Base-by-base conservation (phyloP, 1,139 yeast species). In the Yamadazyma diospyri region DNA sequence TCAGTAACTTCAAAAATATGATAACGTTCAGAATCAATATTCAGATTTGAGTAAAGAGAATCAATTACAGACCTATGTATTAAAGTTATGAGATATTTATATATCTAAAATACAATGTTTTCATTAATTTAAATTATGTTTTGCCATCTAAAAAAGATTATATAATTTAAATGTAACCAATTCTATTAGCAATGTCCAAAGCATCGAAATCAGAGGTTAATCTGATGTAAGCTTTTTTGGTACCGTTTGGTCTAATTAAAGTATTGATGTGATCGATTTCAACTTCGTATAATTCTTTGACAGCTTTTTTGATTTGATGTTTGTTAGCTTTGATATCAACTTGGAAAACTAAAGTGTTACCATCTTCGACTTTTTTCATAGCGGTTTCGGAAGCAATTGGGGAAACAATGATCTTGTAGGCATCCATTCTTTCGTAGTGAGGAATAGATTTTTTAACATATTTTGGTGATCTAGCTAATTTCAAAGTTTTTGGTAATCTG, bases 151-250 rank as follows among this genome's bases (percentile, higher is more conserved):
- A 12, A 18, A 24, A 24, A 24, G 14, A 13, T 24, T 13, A 29
- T 16, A 9, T 29, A 29, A 30, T 15, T 80, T 79, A 87, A 71
- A 87, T 83, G 92, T 88, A 88, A 76, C 97, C 97, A 67, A 89
- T 92, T 78, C 94, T 88, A 95, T 89, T 89, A 71, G 98, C 99
- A 72, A 92, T 89, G 72, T 92, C 99, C 71, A 94, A 85, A 70
- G 98, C 98, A 76, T 92, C 99, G 79, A 83, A 86, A 75, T 94
- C 98, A 69, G 97, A 94, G 64, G 97, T 88, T 70, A 92, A 85
- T 78, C 95, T 88, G 69, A 92, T 92, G 79, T 84, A 92, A 65
- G 99, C 99, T 83, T 94, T 94, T 87, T 92, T 92, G 77, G 97
- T 85, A 73, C 98, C 98, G 72, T 92, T 89, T 68, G 98, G 97